Evolutionary conservation across 345 rosid genomes (phyloP).

Genomic region (Boechera retrofracta): DNA sequence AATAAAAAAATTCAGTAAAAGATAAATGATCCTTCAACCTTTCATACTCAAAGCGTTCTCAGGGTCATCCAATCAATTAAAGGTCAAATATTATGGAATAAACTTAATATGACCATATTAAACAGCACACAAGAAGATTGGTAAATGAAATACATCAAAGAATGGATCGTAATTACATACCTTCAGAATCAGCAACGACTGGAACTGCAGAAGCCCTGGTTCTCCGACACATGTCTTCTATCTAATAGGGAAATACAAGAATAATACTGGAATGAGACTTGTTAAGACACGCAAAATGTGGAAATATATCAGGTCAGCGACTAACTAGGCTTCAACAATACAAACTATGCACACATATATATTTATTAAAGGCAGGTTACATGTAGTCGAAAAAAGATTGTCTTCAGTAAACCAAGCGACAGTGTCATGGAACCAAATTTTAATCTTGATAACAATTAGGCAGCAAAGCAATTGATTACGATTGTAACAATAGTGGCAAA

Average conservation of each 20-base stretch:
- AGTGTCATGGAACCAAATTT: not conserved
- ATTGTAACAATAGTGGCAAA: slow-evolving; percentile 8
- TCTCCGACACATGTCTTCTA: slow-evolving; percentile 83
- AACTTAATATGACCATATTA: not conserved
- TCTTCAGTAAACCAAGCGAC: not conserved
- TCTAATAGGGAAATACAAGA: slow-evolving; percentile 51
- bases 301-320: slow-evolving; percentile 18
- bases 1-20: slow-evolving; percentile 19
- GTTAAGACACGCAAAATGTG: slow-evolving; percentile 20
- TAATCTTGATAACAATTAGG: not conserved
- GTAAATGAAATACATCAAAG: slow-evolving; percentile 7
- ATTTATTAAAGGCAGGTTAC: slow-evolving; percentile 14
- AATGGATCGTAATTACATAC: slow-evolving; percentile 49
- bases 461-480: slow-evolving; percentile 24
- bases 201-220: slow-evolving; percentile 87
- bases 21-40: not conserved
- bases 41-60: slow-evolving; percentile 2
- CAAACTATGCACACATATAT: not conserved
- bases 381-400: not conserved
- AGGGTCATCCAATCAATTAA: slow-evolving; percentile 10
- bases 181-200: slow-evolving; percentile 88
- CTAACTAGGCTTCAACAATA: slow-evolving; percentile 18
- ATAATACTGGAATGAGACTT: slow-evolving; percentile 10
- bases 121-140: slow-evolving; percentile 13
- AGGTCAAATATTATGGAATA: slow-evolving; percentile 1